Conservation (phyloP, 352 stramenopile genomes). For the Pythium graminicola region DNA sequence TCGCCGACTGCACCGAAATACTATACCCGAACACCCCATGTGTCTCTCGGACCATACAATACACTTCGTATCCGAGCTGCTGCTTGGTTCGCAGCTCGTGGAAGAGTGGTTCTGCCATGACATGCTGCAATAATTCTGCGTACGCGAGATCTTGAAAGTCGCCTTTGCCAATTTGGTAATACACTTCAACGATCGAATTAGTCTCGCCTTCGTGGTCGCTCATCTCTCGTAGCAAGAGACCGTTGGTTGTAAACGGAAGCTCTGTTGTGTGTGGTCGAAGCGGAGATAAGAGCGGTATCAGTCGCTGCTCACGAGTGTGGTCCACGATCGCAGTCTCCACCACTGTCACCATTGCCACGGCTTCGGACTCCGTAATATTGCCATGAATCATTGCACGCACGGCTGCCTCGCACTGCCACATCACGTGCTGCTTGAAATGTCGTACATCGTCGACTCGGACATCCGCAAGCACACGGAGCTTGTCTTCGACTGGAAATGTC, state of each 20-base stretch:
- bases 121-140: conserved; percentile 57
- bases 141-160: conserved; percentile 45
- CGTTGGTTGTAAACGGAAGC: conserved; percentile 46
- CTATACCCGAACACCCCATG: conserved; percentile 69
- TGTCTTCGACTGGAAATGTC: conserved; percentile 51
- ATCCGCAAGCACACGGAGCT: conserved; percentile 33
- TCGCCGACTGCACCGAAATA: conserved; percentile 65
- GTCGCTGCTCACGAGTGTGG: conserved; percentile 17
- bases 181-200: conserved; percentile 78
- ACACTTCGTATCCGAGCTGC: conserved; percentile 80
- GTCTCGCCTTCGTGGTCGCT: conserved; percentile 63
- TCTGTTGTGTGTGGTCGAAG: conserved; percentile 39
- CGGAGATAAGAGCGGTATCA: conserved; percentile 22
- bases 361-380: conserved; percentile 40
- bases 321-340: conserved; percentile 27
- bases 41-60: conserved; percentile 64
- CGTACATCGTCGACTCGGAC: conserved; percentile 9
- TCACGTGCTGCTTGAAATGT: conserved; percentile 15
- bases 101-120: conserved; percentile 83
- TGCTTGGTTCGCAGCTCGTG: conserved; percentile 72
- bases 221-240: conserved; percentile 46
- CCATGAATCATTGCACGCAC: conserved; percentile 53
- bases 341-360: conserved; percentile 29
- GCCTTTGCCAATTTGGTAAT: conserved; percentile 74
- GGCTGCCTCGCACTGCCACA: conserved; percentile 24